Percentiles rank a stretch among this genome's conserved stretches.
Evolutionary conservation across 192 early-diverging fungal genomes (phyloP).

Genomic region (Linnemannia hyalina): DNA sequence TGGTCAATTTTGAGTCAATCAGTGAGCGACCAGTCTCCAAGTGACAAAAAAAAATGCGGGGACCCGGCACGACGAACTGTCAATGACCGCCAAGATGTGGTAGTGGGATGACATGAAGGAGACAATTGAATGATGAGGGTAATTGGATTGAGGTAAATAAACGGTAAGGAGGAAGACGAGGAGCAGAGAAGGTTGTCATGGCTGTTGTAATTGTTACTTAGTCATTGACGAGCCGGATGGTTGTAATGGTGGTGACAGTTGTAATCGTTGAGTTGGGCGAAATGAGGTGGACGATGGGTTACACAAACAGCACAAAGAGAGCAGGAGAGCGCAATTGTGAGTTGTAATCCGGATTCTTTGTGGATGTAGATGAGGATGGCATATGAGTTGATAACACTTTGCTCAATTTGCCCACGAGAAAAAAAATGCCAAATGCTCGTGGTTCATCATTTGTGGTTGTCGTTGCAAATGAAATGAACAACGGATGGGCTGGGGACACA

Average conservation of each 20-base stretch:
- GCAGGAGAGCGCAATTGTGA: neutral
- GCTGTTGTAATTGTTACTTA: neutral
- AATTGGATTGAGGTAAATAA: neutral
- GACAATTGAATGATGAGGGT: neutral
- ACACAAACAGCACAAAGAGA: neutral
- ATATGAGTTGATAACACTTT: neutral
- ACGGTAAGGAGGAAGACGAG: neutral
- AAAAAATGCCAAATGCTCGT: neutral
- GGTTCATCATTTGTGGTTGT: neutral
- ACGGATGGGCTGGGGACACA: neutral
- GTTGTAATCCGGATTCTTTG: neutral
- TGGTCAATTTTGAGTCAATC: too few relatives aligned
- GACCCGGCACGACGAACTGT: too few relatives aligned
- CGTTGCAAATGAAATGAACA: too few relatives aligned
- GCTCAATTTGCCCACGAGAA: neutral
- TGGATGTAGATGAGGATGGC: too few relatives aligned
- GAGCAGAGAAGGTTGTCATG: neutral
- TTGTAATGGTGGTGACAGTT: neutral
- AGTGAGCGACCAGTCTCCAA: too few relatives aligned
- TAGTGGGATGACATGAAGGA: neutral
- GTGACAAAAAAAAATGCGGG: too few relatives aligned
- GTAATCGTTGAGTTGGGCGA: neutral
- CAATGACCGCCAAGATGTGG: neutral
- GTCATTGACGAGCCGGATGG: neutral
- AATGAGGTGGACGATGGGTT: neutral